Base-by-base conservation (phyloP, 2,329 filamentous ascomycete genomes). In the Myotisia sp. region DNA sequence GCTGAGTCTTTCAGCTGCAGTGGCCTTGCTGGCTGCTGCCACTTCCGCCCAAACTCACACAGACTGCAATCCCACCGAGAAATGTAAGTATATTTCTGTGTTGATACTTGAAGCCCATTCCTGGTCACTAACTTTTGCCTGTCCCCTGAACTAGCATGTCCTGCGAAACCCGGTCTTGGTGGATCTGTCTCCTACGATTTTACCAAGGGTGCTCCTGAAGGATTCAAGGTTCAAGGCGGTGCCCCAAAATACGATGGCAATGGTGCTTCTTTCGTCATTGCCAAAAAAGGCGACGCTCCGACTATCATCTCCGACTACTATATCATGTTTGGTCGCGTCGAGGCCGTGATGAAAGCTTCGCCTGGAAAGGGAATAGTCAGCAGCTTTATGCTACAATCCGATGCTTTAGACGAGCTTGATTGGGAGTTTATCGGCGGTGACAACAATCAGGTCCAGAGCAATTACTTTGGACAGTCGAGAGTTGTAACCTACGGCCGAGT, bases 261-360 rank as follows among this genome's bases (percentile, higher is more conserved):
- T 52, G 90, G 90, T 39, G 86, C 71, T 17, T 72, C 71, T 10
- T 92, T 98, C 55, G 85, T 82, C 17, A 77, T 98, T 34, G 60
- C 73, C 34, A 64, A 76, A 50, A 68, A 76, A 33, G 86, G 87
- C 37, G 83, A 98, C 52, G 73, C 84, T 3, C 90, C 90, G 0
- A 79, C 87, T 55, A 72, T 98, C 41, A 70, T 71, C 44, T 92
- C 85, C 41, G 74, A 90, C 49, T 95, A 92, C 72, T 95, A 94
- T 67, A 93, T 98, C 63, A 95, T 98, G 90, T 98, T 94, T 55
- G 90, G 90, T 45, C 80, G 78, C 43, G 81, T 94, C 51, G 80
- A 92, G 44, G 73, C 86, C 45, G 77, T 74, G 20, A 70, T 94
- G 64, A 86, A 87, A 60, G 76, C 83, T 17, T 85, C 90, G 6